phyloP scores from a whole-genome alignment of 805 yeast genomes.

The Candida glaebosa region DNA sequence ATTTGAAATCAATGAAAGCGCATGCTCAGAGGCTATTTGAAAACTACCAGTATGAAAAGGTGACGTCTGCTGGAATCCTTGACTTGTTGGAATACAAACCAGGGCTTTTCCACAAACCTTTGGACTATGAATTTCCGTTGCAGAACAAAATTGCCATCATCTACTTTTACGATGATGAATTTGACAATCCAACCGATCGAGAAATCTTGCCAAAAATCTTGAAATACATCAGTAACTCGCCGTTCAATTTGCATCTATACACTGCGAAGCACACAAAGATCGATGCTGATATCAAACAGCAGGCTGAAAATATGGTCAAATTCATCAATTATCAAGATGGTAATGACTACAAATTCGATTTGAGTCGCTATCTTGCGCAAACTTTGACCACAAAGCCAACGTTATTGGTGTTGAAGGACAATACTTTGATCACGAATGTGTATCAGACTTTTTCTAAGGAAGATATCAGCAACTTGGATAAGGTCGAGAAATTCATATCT shows the following conservation, averaged over 20 bases:
- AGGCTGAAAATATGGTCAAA: constrained; percentile 38
- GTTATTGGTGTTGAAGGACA: constrained; percentile 56
- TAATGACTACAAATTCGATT: constrained; percentile 34
- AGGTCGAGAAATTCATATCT: constrained; percentile 48
- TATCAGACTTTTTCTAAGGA: constrained; percentile 62
- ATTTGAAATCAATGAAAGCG: constrained; percentile 26
- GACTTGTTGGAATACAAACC: constrained; percentile 27
- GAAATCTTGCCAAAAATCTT: constrained; percentile 56
- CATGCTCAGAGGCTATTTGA: constrained; percentile 49
- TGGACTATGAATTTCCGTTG: constrained; percentile 34
- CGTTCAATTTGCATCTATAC: constrained; percentile 51
- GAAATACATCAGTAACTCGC: constrained; percentile 57
- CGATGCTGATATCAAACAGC: constrained; percentile 37
- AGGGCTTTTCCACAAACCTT: constrained; percentile 27
- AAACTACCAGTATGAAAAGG: constrained; percentile 39
- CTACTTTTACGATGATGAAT: constrained; percentile 48
- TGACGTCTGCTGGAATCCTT: constrained; percentile 25
- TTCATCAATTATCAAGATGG: constrained; percentile 43
- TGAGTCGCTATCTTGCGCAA: constrained; percentile 46
- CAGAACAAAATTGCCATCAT: constrained; percentile 48
- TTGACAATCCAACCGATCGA: constrained; percentile 58
- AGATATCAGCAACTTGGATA: constrained; percentile 51
- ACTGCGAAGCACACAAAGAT: constrained; percentile 46
- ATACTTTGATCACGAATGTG: constrained; percentile 47
- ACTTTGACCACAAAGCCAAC: constrained; percentile 62